Evolutionary conservation across 441 rosid genomes (phyloP).

Genomic region (Erysimum cheiri): DNA sequence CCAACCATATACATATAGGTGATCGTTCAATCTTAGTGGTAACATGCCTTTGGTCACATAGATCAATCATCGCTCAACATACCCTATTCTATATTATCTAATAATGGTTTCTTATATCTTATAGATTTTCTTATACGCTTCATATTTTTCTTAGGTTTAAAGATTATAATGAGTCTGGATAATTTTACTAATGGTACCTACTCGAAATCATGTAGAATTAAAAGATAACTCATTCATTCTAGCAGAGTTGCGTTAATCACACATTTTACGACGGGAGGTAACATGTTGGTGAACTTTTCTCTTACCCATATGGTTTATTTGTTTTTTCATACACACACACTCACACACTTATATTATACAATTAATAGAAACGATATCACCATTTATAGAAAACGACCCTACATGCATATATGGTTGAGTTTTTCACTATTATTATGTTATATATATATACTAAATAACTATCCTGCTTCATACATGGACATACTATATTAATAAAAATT

Average conservation of each 20-base stretch:
- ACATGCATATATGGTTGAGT: background rate
- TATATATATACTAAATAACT: background rate
- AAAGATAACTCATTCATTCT: background rate
- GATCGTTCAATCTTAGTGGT: conserved; percentile 34
- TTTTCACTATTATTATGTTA: background rate
- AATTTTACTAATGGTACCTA: background rate
- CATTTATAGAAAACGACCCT: background rate
- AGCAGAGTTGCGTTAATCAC: background rate
- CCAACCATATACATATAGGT: conserved; percentile 5
- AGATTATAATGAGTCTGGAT: too few species aligned
- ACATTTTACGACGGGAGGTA: background rate
- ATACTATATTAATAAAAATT: too few species aligned
- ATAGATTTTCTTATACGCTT: too few species aligned
- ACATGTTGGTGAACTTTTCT: background rate
- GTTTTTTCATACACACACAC: background rate
- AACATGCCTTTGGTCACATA: conserved; percentile 39
- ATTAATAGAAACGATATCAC: background rate
- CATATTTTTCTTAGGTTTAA: background rate
- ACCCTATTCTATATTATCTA: conserved; percentile 21
- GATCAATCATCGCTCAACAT: conserved; percentile 35
- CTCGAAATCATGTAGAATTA: background rate
- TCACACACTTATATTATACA: background rate
- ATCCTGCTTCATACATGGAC: too few species aligned
- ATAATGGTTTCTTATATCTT: too few species aligned
- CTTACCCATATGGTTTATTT: background rate